phyloP scores from a whole-genome alignment of 768 basidiomycete genomes.

The Phlebiopsis gigantea region DNA sequence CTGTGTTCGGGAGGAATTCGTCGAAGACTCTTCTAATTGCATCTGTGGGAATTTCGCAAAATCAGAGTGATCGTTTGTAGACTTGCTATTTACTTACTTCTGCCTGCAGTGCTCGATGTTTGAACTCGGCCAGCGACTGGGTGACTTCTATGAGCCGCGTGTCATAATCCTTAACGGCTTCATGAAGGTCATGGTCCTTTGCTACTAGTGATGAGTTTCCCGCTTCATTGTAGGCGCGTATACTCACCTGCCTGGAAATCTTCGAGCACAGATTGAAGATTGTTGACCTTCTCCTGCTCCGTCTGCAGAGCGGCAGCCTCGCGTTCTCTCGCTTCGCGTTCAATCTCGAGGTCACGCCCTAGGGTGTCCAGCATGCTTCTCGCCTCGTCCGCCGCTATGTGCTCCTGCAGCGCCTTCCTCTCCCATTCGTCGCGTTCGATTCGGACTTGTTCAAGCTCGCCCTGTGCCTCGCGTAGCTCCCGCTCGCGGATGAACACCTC shows the following conservation, averaged over 20 bases:
- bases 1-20: constrained; percentile 58
- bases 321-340: constrained; percentile 52
- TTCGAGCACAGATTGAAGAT: constrained; percentile 88
- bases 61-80: constrained; percentile 4
- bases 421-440: constrained; percentile 80
- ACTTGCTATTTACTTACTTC: constrained; percentile 51
- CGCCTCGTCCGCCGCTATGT: constrained; percentile 65
- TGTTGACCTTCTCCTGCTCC: constrained; percentile 70
- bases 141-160: constrained; percentile 64
- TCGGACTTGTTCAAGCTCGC: constrained; percentile 83
- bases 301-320: constrained; percentile 53
- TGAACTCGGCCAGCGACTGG: constrained; percentile 83
- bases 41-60: constrained; percentile 38
- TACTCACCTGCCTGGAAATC: constrained; percentile 89
- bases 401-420: constrained; percentile 54
- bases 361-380: constrained; percentile 50
- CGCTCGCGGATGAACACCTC: constrained; percentile 70
- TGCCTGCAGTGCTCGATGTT: constrained; percentile 80
- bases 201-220: constrained; percentile 38
- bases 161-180: constrained; percentile 81
- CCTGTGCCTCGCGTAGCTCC: constrained; percentile 74
- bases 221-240: neutral
- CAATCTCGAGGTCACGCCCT: constrained; percentile 62
- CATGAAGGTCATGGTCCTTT: constrained; percentile 85
- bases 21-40: constrained; percentile 67